Base-by-base conservation (phyloP, 257 asterid genomes). In the Solanum tarijense region DNA sequence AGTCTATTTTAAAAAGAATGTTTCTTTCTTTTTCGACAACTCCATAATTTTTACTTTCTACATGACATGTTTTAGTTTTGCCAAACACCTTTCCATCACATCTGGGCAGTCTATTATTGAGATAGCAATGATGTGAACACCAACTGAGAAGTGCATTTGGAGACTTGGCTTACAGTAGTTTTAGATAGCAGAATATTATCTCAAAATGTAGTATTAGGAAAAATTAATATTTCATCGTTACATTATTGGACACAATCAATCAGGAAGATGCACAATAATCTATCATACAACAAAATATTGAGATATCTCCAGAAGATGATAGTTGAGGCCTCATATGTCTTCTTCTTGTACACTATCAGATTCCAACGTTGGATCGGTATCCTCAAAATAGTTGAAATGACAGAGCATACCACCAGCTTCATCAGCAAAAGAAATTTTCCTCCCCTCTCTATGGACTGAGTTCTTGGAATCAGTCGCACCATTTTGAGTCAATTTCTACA, bases 331-430 rank as follows among this genome's bases (percentile, higher is more conserved):
- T 82, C 71, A 48, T 25, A 18, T 18, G 20, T 82, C 87, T 68
- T 91, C 90, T 79, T 89, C 82, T 68, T 91, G 84, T 55, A 74
- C 83, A 35, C 39, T 86, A 75, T 73, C 84, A 83, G 93, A 66
- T 25, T 89, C 89, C 55, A 89, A 90, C 31, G 92, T 86, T 39
- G 88, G 89, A 87, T 29, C 65, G n/a, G 83, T 92, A 71, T 89
- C 88, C 71, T 90, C 91, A 66, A 93, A 93, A 86, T 87, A 90
- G 91, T 91, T 96, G 92, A 94, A 91, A 86, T 93, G 94, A 65
- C 98, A 95, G 35, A 96, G 98, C 89, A 87, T 86, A 87, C 95
- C 97, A 73, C 98, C 99, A 74, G 96, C 94, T 92, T 95, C 99
- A 88, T 96, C 99, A 4, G 99, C 98, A 91, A 96, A 95, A 84